Percentiles rank a stretch among this genome's conserved stretches.
Evolutionary conservation across 805 yeast species (phyloP).

Genomic region (Debaryomyces tyrocola): DNA sequence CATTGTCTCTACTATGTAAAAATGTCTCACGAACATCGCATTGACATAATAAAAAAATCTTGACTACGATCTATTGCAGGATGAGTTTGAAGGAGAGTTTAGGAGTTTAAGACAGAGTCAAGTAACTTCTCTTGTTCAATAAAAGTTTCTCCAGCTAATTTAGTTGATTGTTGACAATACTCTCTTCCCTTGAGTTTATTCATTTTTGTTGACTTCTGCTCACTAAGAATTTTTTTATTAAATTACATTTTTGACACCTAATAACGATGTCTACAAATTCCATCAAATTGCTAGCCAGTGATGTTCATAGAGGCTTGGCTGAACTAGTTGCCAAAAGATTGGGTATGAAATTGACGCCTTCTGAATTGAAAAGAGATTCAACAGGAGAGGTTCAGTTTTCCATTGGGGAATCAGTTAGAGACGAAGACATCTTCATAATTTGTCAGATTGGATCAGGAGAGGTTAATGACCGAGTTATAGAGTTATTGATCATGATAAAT

Average conservation of each 20-base stretch:
- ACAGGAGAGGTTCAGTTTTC: constrained; percentile 72
- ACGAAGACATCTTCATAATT: constrained; percentile 76
- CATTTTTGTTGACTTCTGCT: background rate
- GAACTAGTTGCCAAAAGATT: constrained; percentile 67
- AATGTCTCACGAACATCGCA: background rate
- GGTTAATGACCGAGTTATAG: constrained; percentile 84
- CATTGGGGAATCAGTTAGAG: constrained; percentile 78
- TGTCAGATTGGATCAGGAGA: constrained; percentile 80
- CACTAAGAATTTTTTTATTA: background rate
- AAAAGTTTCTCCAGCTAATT: background rate
- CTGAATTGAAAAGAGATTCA: constrained; percentile 76
- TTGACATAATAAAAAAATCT: background rate
- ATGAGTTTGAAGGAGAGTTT: background rate
- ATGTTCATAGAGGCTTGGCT: constrained; percentile 85
- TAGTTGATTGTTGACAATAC: background rate
- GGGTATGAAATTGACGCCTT: constrained; percentile 69
- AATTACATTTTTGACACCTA: background rate
- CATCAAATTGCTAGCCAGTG: constrained; percentile 56
- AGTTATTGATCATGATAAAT: constrained; percentile 82
- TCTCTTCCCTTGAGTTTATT: background rate
- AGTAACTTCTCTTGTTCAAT: background rate
- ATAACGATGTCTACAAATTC: constrained; percentile 65
- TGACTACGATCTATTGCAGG: background rate
- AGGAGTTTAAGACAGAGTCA: background rate
- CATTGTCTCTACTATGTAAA: background rate